phyloP scores from a whole-genome alignment of 106 monocot genomes.

The Dioscorea zingiberensis region DNA sequence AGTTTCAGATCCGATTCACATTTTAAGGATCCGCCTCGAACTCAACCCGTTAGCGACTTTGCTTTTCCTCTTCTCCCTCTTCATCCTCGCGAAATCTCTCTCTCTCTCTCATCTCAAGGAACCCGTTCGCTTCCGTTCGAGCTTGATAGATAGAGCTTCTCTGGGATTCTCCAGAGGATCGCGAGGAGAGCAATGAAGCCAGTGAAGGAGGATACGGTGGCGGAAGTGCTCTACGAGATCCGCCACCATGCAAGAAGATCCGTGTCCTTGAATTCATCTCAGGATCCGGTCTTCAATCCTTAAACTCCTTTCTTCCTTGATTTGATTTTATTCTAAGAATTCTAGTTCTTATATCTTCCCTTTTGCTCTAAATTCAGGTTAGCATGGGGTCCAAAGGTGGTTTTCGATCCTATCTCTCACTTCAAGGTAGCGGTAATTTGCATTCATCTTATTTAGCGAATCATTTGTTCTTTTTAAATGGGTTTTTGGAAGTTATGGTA shows the following conservation, averaged over 20 bases:
- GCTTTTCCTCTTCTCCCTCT: too few relatives aligned
- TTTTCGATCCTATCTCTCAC: slow-evolving; percentile 39
- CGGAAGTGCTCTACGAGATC: slow-evolving; percentile 55
- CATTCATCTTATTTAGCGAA: too few relatives aligned
- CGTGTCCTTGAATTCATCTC: slow-evolving; percentile 19
- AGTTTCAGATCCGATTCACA: too few relatives aligned
- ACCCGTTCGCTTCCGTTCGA: too few relatives aligned
- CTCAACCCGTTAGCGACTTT: too few relatives aligned
- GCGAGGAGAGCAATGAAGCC: slow-evolving; percentile 5
- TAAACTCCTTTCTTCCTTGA: neutral
- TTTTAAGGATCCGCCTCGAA: too few relatives aligned
- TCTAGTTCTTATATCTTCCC: neutral
- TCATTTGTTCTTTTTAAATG: too few relatives aligned
- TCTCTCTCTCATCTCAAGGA: too few relatives aligned
- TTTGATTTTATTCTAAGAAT: neutral
- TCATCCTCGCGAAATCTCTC: too few relatives aligned
- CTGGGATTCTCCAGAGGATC: neutral
- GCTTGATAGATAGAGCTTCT: too few relatives aligned
- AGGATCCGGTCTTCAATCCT: slow-evolving; percentile 13
- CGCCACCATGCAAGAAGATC: slow-evolving; percentile 36
- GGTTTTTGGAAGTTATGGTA: too few relatives aligned
- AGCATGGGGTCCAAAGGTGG: slow-evolving; percentile 10
- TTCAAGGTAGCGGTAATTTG: slow-evolving; percentile 25
- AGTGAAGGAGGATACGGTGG: neutral
- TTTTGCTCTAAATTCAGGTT: slow-evolving; percentile 6